Conservation (phyloP, 1,284 basidiomycete species). For the Anthracocystis panici-leucophaei region DNA sequence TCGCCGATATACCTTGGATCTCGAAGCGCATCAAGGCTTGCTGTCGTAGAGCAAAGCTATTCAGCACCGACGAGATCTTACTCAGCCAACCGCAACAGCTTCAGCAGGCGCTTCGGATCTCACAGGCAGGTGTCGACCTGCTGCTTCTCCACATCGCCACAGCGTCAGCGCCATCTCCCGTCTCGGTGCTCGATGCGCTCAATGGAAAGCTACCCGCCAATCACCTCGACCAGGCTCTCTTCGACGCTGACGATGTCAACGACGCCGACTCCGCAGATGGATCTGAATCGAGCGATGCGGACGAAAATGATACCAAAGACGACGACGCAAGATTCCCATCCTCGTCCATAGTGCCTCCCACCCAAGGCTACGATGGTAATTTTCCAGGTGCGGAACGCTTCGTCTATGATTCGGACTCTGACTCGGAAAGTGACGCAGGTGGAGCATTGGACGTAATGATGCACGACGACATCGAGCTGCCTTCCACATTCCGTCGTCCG, state of each 20-base stretch:
- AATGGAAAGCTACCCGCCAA: conserved; percentile 14
- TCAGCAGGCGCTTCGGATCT: conserved; percentile 27
- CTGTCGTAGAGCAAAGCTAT: conserved; percentile 44
- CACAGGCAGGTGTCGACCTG: conserved; percentile 16
- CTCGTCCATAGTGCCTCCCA: conserved; percentile 30
- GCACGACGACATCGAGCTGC: conserved; percentile 24
- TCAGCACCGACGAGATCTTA: conserved; percentile 41
- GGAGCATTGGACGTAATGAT: conserved; percentile 8
- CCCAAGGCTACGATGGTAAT: conserved; percentile 47
- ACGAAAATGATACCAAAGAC: neutral
- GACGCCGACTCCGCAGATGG: conserved; percentile 8
- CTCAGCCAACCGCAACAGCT: conserved; percentile 32
- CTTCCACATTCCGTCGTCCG: conserved; percentile 16
- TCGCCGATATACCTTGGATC: conserved; percentile 36
- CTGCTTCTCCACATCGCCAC: conserved; percentile 37
- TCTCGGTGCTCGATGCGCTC: conserved; percentile 36
- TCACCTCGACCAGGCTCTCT: conserved; percentile 10
- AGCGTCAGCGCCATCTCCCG: conserved; percentile 20
- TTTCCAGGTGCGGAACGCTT: conserved; percentile 31
- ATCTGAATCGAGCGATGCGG: conserved; percentile 10
- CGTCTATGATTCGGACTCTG: conserved; percentile 35
- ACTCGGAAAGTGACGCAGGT: conserved; percentile 14
- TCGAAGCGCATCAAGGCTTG: conserved; percentile 52
- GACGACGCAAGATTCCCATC: conserved; percentile 10
- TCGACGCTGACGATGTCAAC: conserved; percentile 11